A percentile compares a stretch with the other conserved stretches of the same genome.
Evolutionary conservation across 257 asterid genomes (phyloP).

Genomic region (Plantago major): DNA sequence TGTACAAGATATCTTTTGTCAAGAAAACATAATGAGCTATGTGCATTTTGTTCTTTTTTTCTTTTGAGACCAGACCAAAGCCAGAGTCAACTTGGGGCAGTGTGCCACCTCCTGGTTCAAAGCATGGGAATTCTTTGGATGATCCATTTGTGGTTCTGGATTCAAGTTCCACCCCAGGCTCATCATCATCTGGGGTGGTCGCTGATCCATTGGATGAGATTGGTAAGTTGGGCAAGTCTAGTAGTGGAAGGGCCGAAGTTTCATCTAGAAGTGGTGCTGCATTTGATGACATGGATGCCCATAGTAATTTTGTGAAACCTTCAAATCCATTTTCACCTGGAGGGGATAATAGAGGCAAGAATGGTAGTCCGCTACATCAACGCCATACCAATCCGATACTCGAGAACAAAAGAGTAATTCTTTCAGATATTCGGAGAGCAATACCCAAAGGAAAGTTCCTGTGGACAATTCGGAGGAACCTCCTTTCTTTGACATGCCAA

Average conservation of each 20-base stretch:
- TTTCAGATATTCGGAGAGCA: constrained; percentile 50
- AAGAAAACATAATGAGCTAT: constrained; percentile 10
- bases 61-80: constrained; percentile 50
- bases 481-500: constrained; percentile 71
- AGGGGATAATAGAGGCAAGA: constrained; percentile 45
- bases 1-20: neutral
- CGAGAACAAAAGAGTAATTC: constrained; percentile 48
- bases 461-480: constrained; percentile 55
- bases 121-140: constrained; percentile 36
- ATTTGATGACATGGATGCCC: constrained; percentile 82
- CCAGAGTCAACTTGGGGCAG: constrained; percentile 62
- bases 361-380: constrained; percentile 46
- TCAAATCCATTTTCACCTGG: constrained; percentile 51
- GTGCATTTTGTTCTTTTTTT: constrained; percentile 13
- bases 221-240: constrained; percentile 52
- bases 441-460: constrained; percentile 43
- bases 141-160: constrained; percentile 78
- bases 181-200: constrained; percentile 45
- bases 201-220: constrained; percentile 75
- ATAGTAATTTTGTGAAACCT: constrained; percentile 51
- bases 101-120: constrained; percentile 50
- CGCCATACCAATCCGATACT: constrained; percentile 41
- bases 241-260: constrained; percentile 47
- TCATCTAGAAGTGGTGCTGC: constrained; percentile 55
- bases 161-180: constrained; percentile 47